Evolutionary conservation across 257 asterid genomes (phyloP).

Genomic region (Capsicum baccatum): DNA sequence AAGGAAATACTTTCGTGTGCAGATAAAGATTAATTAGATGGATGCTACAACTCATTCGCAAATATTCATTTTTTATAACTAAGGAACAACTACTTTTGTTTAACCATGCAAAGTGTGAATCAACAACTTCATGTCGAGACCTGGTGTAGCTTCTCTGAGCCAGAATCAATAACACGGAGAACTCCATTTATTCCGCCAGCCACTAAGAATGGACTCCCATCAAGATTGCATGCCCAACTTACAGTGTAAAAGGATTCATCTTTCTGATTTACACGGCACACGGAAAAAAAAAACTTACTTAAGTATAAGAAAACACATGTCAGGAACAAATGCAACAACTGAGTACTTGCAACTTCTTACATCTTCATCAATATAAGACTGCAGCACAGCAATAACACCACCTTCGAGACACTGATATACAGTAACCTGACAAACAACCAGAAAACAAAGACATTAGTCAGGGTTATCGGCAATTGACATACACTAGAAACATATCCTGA

Average conservation of each 20-base stretch:
- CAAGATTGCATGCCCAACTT: conserved; percentile 92
- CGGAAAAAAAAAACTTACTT: conserved; percentile 41
- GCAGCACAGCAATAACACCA: conserved; percentile 94
- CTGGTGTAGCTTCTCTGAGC: conserved; percentile 86
- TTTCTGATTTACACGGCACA: conserved; percentile 71
- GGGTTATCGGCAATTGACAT: neutral
- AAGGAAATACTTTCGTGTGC: neutral
- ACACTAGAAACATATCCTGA: neutral
- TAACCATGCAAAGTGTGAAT: conserved; percentile 15
- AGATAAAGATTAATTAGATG: neutral
- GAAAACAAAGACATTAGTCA: neutral
- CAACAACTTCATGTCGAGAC: conserved; percentile 40
- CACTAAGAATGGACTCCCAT: conserved; percentile 82
- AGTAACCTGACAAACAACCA: conserved; percentile 66
- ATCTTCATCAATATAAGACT: conserved; percentile 96
- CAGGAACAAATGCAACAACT: neutral
- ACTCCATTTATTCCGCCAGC: conserved; percentile 94
- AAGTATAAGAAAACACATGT: conserved; percentile 36
- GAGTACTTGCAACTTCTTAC: conserved; percentile 50
- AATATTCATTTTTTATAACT: neutral
- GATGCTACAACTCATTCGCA: neutral
- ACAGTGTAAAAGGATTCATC: conserved; percentile 98
- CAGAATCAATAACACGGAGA: conserved; percentile 89
- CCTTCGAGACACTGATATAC: conserved; percentile 89
- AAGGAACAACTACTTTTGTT: neutral